Conservation (phyloP, 495 filamentous ascomycete genomes). For the Clohesyomyces aquaticus region DNA sequence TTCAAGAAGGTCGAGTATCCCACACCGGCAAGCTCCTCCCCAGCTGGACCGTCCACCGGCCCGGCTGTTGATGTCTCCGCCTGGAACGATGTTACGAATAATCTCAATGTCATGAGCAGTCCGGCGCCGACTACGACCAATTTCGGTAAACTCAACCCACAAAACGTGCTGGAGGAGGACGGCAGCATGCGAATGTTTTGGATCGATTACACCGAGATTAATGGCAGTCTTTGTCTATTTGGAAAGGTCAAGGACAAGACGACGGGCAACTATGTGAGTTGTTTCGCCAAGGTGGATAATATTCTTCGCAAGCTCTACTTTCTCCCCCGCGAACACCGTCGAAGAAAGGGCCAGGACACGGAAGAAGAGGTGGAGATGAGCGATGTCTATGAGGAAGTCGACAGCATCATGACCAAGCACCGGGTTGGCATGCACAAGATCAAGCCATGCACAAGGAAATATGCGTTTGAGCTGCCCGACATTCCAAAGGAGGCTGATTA, state of each 20-base stretch:
- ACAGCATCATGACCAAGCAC: slow-evolving; percentile 78
- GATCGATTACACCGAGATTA: slow-evolving; percentile 93
- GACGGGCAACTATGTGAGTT: slow-evolving; percentile 76
- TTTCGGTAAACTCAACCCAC: slow-evolving; percentile 77
- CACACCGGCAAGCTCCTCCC: slow-evolving; percentile 76
- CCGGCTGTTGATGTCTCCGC: slow-evolving; percentile 74
- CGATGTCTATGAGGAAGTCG: slow-evolving; percentile 88
- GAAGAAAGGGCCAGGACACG: slow-evolving; percentile 68
- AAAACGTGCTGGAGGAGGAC: slow-evolving; percentile 85
- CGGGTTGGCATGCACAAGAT: slow-evolving; percentile 89
- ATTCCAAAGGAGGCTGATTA: slow-evolving; percentile 90
- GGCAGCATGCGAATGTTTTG: slow-evolving; percentile 94
- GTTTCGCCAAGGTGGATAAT: slow-evolving; percentile 95
- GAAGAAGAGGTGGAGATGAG: slow-evolving; percentile 83
- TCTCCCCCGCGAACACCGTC: slow-evolving; percentile 74
- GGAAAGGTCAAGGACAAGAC: slow-evolving; percentile 95
- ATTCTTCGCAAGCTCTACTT: slow-evolving; percentile 92
- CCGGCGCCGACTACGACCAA: slow-evolving; percentile 62
- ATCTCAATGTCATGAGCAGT: slow-evolving; percentile 80
- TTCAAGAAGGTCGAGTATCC: slow-evolving; percentile 68
- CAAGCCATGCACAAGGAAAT: slow-evolving; percentile 85
- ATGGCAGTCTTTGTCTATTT: slow-evolving; percentile 89
- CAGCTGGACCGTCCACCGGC: slow-evolving; percentile 59
- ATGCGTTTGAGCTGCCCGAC: slow-evolving; percentile 88
- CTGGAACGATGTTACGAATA: slow-evolving; percentile 86